phyloP scores from a whole-genome alignment of 352 stramenopile species.

The Phytopythium oedochilum region DNA sequence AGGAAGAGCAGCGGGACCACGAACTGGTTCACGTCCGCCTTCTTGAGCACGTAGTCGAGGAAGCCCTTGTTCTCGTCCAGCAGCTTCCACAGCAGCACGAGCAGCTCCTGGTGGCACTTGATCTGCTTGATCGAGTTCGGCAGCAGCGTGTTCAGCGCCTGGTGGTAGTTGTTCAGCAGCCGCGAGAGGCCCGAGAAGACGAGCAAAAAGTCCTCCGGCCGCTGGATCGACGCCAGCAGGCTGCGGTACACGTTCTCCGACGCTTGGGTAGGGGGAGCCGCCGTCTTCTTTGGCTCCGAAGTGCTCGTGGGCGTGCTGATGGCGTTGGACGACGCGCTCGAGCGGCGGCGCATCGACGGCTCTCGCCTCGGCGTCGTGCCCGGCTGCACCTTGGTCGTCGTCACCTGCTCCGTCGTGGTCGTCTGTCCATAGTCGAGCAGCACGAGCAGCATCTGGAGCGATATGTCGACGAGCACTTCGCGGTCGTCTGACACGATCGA shows the following conservation, averaged over 20 bases:
- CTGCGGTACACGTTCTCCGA: constrained; percentile 67
- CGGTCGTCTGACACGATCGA: constrained; percentile 89
- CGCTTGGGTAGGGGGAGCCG: neutral
- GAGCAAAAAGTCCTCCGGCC: constrained; percentile 88
- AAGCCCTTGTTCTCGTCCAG: constrained; percentile 97
- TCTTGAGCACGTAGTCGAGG: constrained; percentile 91
- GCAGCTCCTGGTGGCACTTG: constrained; percentile 96
- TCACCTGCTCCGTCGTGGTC: constrained; percentile 32
- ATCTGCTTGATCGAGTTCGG: constrained; percentile 93
- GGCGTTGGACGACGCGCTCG: constrained; percentile 14
- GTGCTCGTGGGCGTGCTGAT: constrained; percentile 38
- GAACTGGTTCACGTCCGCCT: constrained; percentile 92
- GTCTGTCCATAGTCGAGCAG: constrained; percentile 92
- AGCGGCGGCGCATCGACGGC: constrained; percentile 19
- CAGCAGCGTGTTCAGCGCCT: constrained; percentile 92
- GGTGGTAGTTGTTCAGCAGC: constrained; percentile 97
- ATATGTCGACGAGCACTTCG: constrained; percentile 89
- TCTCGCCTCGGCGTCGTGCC: constrained; percentile 21
- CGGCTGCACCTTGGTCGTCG: constrained; percentile 48
- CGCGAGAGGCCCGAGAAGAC: constrained; percentile 92
- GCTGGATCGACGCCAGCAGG: constrained; percentile 60
- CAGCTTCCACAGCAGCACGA: constrained; percentile 98
- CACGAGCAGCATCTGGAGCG: constrained; percentile 92
- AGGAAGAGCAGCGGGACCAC: constrained; percentile 84
- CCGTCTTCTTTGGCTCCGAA: neutral